Percentiles rank a stretch among this genome's conserved stretches.
Evolutionary conservation across 352 stramenopile species (phyloP).

Genomic region (Labyrinthula sp.): DNA sequence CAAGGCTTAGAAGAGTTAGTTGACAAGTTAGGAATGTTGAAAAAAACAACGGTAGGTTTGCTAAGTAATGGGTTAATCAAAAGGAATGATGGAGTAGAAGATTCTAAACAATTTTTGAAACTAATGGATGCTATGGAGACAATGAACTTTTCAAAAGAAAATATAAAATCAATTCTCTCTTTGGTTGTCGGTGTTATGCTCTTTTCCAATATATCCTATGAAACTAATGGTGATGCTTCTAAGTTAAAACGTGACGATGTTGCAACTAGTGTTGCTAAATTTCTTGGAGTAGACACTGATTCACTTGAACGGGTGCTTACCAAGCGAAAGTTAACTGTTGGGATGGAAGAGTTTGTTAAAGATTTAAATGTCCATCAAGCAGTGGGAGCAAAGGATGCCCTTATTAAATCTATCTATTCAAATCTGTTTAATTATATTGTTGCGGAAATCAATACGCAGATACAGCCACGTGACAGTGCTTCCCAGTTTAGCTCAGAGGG

Average conservation of each 20-base stretch:
- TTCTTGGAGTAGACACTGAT: slow-evolving; percentile 9
- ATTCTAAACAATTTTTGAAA: slow-evolving; percentile 50
- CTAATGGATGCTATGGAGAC: slow-evolving; percentile 36
- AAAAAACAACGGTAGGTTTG: slow-evolving; percentile 7
- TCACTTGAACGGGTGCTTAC: slow-evolving; percentile 7
- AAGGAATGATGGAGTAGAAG: slow-evolving; percentile 55
- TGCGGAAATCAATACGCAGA: slow-evolving; percentile 3
- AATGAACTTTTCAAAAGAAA: slow-evolving; percentile 58
- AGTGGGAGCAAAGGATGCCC: slow-evolving; percentile 2
- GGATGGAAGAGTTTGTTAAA: slow-evolving; percentile 6
- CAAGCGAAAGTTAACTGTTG: slow-evolving; percentile 9
- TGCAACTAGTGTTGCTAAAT: too few species aligned
- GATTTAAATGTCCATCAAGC: slow-evolving; percentile 15
- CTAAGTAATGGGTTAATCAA: slow-evolving; percentile 54
- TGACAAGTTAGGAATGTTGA: too few species aligned
- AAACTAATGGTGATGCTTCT: too few species aligned
- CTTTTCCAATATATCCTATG: too few species aligned
- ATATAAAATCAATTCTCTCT: too few species aligned
- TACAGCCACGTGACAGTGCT: slow-evolving; percentile 7
- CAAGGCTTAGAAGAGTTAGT: too few species aligned
- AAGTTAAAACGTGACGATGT: too few species aligned
- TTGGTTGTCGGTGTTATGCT: too few species aligned
- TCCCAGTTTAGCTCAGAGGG: slow-evolving; percentile 6
- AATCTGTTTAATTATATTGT: slow-evolving; percentile 23
- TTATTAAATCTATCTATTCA: slow-evolving; percentile 17